Percentiles rank a stretch among this genome's conserved stretches.
Conservation (phyloP, 768 basidiomycete species). For the Leccinum uliginosum region DNA sequence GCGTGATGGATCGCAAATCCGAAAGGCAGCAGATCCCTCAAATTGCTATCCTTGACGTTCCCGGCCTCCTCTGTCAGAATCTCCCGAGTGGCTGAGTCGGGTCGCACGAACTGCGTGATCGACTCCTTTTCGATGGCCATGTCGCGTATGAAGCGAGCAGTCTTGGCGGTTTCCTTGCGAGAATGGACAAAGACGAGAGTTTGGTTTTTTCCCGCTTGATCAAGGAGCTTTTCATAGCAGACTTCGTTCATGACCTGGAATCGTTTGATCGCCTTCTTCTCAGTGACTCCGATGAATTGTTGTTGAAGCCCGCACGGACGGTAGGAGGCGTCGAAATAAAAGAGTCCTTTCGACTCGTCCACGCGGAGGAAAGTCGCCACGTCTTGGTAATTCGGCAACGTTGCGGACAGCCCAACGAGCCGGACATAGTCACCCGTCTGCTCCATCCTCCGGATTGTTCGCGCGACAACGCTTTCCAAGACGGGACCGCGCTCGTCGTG, state of each 20-base stretch:
- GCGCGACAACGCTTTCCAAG: conserved; percentile 82
- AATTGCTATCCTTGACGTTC: conserved; percentile 75
- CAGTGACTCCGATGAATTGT: conserved; percentile 95
- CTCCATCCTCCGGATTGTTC: conserved; percentile 91
- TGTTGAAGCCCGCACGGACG: conserved; percentile 94
- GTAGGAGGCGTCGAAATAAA: conserved; percentile 95
- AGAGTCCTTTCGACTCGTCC: conserved; percentile 85
- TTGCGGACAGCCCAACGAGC: conserved; percentile 92
- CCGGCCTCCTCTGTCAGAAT: conserved; percentile 82
- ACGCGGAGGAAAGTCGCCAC: conserved; percentile 97
- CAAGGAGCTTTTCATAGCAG: conserved; percentile 97
- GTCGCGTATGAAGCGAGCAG: conserved; percentile 90
- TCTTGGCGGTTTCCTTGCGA: conserved; percentile 97
- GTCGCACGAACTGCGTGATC: conserved; percentile 92
- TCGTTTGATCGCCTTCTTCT: conserved; percentile 99
- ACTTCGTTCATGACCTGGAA: conserved; percentile 99
- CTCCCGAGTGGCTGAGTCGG: conserved; percentile 87
- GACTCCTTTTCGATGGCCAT: conserved; percentile 96
- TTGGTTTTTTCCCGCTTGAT: conserved; percentile 87
- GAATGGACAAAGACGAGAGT: conserved; percentile 97
- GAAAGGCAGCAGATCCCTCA: conserved; percentile 89
- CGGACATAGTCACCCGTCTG: conserved; percentile 92
- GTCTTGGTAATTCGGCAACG: conserved; percentile 97
- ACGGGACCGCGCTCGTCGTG: conserved; percentile 99
- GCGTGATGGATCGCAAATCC: conserved; percentile 98